These are phyloP conservation scores for Hirsutella minnesotensis DNA, from an alignment of 2,329 filamentous ascomycete species.

Conservation along the genomic window DNA sequence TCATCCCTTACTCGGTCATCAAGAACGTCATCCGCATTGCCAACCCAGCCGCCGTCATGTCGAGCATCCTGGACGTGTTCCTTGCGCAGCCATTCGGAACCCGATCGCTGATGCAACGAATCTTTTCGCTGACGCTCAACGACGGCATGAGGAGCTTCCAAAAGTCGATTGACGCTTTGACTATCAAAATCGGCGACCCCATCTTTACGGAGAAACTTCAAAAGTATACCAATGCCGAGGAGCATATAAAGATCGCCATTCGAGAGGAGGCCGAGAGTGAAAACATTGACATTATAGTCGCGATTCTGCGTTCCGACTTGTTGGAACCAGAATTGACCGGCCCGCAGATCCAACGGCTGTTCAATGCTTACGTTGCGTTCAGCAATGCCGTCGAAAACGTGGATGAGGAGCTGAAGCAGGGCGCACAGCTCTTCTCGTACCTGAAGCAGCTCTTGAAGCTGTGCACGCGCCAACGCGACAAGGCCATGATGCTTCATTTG, in stretches of 20 bases:
- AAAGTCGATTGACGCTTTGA: constrained; percentile 69
- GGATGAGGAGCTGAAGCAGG: constrained; percentile 78
- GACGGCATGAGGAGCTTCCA: constrained; percentile 85
- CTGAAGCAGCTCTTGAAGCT: constrained; percentile 92
- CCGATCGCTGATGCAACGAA: constrained; percentile 81
- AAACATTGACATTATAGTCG: constrained; percentile 73
- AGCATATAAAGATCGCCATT: constrained; percentile 62
- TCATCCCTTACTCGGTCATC: constrained; percentile 83
- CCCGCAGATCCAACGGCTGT: constrained; percentile 71
- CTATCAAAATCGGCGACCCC: constrained; percentile 67
- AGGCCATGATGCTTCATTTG: constrained; percentile 90
- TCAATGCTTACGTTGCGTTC: constrained; percentile 94
- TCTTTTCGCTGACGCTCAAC: constrained; percentile 82
- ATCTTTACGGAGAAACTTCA: constrained; percentile 73
- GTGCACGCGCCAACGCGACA: constrained; percentile 82
- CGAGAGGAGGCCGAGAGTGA: constrained; percentile 62
- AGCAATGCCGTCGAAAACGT: constrained; percentile 87
- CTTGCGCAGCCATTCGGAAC: constrained; percentile 89
- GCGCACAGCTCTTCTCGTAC: constrained; percentile 84
- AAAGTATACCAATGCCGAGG: constrained; percentile 63
- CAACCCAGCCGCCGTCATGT: constrained; percentile 95
- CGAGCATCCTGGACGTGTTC: constrained; percentile 87
- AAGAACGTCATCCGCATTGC: constrained; percentile 97
- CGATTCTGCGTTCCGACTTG: constrained; percentile 68
- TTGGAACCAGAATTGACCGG: constrained; percentile 59